Percentiles rank a stretch among this genome's conserved stretches.
Evolutionary conservation across 345 rosid species (phyloP).

Genomic region (Excoecaria cochinchinensis): DNA sequence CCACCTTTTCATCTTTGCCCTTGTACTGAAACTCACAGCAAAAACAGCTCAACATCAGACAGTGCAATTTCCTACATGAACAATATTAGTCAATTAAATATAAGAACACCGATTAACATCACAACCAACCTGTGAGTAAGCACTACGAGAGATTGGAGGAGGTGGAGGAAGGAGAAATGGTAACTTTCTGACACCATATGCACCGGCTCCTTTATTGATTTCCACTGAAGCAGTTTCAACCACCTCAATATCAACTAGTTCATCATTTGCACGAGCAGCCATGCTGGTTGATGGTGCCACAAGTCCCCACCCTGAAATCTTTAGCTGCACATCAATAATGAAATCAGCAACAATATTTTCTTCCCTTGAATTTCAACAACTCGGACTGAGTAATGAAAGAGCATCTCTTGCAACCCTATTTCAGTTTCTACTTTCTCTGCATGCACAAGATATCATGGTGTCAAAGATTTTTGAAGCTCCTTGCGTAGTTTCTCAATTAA

Average conservation of each 20-base stretch:
- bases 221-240: constrained; percentile 28
- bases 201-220: constrained; percentile 14
- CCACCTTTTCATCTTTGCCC: constrained; percentile 44
- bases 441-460: background rate
- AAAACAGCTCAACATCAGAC: background rate
- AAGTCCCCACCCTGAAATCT: constrained; percentile 32
- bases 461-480: background rate
- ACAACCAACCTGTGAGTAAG: constrained; percentile 43
- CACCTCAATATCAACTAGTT: constrained; percentile 44
- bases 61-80: too few relatives aligned
- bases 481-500: background rate
- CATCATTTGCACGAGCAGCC: constrained; percentile 64
- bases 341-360: background rate
- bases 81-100: background rate
- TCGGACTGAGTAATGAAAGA: too few relatives aligned
- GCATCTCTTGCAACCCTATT: background rate
- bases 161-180: constrained; percentile 48
- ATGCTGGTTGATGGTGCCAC: constrained; percentile 59
- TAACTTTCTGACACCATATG: constrained; percentile 25
- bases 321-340: constrained; percentile 27
- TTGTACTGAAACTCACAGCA: constrained; percentile 32
- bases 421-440: background rate
- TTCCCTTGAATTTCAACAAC: background rate
- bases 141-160: constrained; percentile 41
- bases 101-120: background rate